A percentile compares a stretch with the other conserved stretches of the same genome.
Evolutionary conservation across 257 asterid species (phyloP).

Genomic region (Rhazya stricta): DNA sequence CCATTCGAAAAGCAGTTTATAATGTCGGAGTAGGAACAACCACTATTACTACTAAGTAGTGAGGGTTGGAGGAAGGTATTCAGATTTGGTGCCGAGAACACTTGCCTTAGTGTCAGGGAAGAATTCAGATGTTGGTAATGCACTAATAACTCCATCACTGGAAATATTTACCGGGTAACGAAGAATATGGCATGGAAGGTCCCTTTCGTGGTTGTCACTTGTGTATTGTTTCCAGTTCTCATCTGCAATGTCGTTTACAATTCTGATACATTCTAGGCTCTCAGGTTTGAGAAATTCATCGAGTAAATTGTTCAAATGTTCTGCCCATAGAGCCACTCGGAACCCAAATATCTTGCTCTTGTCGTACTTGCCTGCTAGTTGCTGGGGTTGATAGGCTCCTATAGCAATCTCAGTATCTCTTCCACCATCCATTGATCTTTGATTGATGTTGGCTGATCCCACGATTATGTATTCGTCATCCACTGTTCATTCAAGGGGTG

Average conservation of each 20-base stretch:
- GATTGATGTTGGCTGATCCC: constrained; percentile 95
- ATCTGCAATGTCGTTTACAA: constrained; percentile 51
- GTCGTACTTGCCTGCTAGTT: constrained; percentile 30
- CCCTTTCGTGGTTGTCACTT: constrained; percentile 30
- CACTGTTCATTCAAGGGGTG: constrained; percentile 31
- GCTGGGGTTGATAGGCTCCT: constrained; percentile 85
- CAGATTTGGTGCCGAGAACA: constrained; percentile 62
- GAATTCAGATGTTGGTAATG: constrained; percentile 47
- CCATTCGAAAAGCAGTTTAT: too few species aligned
- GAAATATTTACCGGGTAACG: constrained; percentile 59
- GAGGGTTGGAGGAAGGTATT: constrained; percentile 59
- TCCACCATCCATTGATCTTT: constrained; percentile 88
- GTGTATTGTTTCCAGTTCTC: constrained; percentile 53
- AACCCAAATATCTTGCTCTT: constrained; percentile 54
- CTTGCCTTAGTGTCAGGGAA: constrained; percentile 87
- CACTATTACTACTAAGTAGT: constrained; percentile 39
- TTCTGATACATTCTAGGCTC: constrained; percentile 49
- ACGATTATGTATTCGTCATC: constrained; percentile 89
- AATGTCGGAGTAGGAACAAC: too few species aligned
- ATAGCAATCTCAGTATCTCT: constrained; percentile 88
- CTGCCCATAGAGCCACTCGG: constrained; percentile 74
- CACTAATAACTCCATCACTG: constrained; percentile 38
- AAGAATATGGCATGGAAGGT: constrained; percentile 71
- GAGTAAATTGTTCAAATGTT: constrained; percentile 44
- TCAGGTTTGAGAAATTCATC: constrained; percentile 41